Evolutionary conservation across 176 grass and related monocot species (phyloP).

Genomic region (Ananas comosus): DNA sequence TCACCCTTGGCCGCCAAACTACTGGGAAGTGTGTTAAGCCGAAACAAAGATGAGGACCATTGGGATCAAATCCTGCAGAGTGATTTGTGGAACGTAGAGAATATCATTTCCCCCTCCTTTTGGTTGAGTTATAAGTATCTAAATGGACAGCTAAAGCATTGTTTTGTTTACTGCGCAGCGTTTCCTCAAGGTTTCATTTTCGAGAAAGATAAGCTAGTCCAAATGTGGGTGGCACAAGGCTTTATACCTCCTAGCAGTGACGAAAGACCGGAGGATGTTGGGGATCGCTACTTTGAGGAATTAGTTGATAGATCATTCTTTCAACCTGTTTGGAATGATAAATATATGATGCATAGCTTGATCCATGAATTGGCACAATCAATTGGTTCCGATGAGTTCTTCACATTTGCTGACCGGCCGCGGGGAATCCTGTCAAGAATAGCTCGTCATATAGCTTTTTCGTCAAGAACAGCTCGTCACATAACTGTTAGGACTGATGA

Average conservation of each 20-base stretch:
- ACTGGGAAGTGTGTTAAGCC: conserved; percentile 9
- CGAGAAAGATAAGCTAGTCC: conserved; percentile 5
- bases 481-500: conserved; percentile 13
- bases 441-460: neutral
- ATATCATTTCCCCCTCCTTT: conserved; percentile 8
- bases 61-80: conserved; percentile 21
- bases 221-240: conserved; percentile 23
- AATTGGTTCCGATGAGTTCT: conserved; percentile 23
- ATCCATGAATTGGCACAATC: conserved; percentile 26
- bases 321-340: neutral
- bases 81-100: conserved; percentile 22
- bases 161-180: conserved; percentile 15
- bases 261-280: conserved; percentile 19
- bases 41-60: neutral
- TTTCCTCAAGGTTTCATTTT: conserved; percentile 17
- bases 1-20: conserved; percentile 29
- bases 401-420: neutral
- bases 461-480: neutral
- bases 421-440: neutral
- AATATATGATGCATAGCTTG: conserved; percentile 18
- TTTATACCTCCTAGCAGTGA: neutral
- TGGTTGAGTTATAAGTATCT: conserved; percentile 25
- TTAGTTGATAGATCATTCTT: conserved; percentile 18
- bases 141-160: conserved; percentile 1
- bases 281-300: conserved; percentile 7